These are phyloP conservation scores for Globisporangium uncinulatum DNA, from an alignment of 352 stramenopile genomes.

Conservation along the genomic window DNA sequence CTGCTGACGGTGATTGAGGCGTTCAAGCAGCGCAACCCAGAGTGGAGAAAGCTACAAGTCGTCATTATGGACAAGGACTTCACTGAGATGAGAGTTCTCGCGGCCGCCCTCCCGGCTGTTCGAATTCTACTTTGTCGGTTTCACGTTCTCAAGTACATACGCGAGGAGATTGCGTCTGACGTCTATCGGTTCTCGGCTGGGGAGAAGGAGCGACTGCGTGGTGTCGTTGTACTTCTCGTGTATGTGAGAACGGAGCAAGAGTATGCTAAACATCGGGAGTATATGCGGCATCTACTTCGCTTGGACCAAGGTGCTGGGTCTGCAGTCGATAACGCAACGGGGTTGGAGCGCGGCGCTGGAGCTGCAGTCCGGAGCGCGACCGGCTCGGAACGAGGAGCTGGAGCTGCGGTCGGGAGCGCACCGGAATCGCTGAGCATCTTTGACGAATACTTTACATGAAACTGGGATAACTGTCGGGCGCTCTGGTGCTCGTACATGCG, in stretches of 20 bases:
- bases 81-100: conserved; percentile 12
- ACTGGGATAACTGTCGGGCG: conserved; percentile 15
- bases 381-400: too few species aligned
- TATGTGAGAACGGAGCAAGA: conserved; percentile 13
- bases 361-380: neutral
- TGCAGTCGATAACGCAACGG: neutral
- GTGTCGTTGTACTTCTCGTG: conserved; percentile 9
- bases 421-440: conserved; percentile 3
- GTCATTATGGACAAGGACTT: conserved; percentile 31
- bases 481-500: conserved; percentile 15
- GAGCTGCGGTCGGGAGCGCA: too few species aligned
- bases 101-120: conserved; percentile 7
- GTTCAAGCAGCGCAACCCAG: conserved; percentile 20
- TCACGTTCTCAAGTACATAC: conserved; percentile 19
- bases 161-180: conserved; percentile 8
- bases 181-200: conserved; percentile 13
- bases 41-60: conserved; percentile 10
- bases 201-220: conserved; percentile 16
- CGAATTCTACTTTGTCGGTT: conserved; percentile 20
- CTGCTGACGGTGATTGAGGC: conserved; percentile 13
- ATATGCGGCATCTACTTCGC: conserved; percentile 8
- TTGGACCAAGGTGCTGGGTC: neutral
- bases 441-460: conserved; percentile 19
- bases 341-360: neutral
- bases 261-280: conserved; percentile 7